Evolutionary conservation across 805 yeast genomes (phyloP), one percentile per base, ranked within the genome.

Genomic region (Kluyveromyces wickerhamii): DNA sequence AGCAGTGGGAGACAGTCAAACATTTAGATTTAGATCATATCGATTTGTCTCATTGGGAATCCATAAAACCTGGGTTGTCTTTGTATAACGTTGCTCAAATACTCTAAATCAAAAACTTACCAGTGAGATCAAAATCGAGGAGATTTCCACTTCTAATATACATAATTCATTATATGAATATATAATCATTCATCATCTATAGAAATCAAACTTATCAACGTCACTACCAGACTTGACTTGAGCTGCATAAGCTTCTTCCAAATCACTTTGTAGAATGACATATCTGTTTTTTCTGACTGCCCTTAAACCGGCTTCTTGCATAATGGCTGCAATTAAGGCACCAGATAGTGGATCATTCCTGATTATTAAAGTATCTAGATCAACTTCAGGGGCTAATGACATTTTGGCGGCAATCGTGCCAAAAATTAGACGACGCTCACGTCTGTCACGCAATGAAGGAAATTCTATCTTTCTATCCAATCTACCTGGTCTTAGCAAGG

Each of bases 241-340:
- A 25, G 95, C 66, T 36, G 94, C 82, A 66, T 92, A 92, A 5
- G 98, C 98, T 66, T 92, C 99, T 60, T 92, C 99, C 57, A 92
- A 69, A 66, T 92, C 99, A 56, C 80, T 79, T 65, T 92, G 97
- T 54, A 94, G 69, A 46, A 92, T 94, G 63, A 92, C 94, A 60
- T 94, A 92, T 65, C 99, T 76, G 63, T 92, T 92, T 67, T 89
- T 92, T 67, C 99, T 82, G 30, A 92, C 97, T 2, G 99, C 99
- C 49, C 98, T 77, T 48, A 92, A 72, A 47, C 99, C 99, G 19
- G 99, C 99, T 65, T 94, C 99, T 72, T 92, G 99, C 98, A 92
- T 92, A 48, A 92, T 89, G 12, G 98, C 98, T 11, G 99, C 97
- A 56, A 92, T 92, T 38, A 89, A 74, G 9, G 95, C 98, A 55